Evolutionary conservation across 73 alveolate species (phyloP), one percentile per base, ranked within the genome.

Genomic region (Diophrys sp.): DNA sequence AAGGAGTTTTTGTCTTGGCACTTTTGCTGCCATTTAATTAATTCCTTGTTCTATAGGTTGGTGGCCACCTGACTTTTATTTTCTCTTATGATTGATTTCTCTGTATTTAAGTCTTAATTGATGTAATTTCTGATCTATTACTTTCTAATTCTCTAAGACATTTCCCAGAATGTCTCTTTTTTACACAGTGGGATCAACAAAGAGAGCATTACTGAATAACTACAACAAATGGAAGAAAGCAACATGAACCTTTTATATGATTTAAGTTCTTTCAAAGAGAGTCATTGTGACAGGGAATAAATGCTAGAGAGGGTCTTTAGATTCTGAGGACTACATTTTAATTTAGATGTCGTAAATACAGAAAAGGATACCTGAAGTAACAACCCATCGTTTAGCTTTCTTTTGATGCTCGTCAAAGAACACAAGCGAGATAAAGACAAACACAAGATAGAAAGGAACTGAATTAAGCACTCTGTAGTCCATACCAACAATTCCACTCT

Each of bases 351-450:
- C 62, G 18, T 44, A 44, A 44, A 44, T 44, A 18, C 62, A 44
- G 62, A 44, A 44, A 44, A 44, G 62, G 18, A 44, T 44, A 11
- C 62, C 62, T 44, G 62, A 44, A 44, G 62, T 44, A 11, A 44
- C 62, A 44, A 44, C 62, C 62, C 62, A 44, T 44, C 62, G 5
- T 44, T 44, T 44, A 44, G 62, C 62, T 44, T 44, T 44, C 62
- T 44, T 44, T 18, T 44, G 18, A 44, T 44, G 62, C 18, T 44
- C 62, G 5, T 44, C 62, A 44, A 44, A 44, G 62, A 44, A 44
- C 5, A 44, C 18, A 44, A 44, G 62, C 5, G n/a, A 11, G 18
- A 44, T 18, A 44, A 44, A 44, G 5, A 44, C 5, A 18, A 44
- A 44, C 5, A 44, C 62, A 18, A 44, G 18, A 44, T 44, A 44